Evolutionary conservation across 2,329 filamentous ascomycete species (phyloP), one percentile per base, ranked within the genome.

Genomic region (Volutella citrinella): DNA sequence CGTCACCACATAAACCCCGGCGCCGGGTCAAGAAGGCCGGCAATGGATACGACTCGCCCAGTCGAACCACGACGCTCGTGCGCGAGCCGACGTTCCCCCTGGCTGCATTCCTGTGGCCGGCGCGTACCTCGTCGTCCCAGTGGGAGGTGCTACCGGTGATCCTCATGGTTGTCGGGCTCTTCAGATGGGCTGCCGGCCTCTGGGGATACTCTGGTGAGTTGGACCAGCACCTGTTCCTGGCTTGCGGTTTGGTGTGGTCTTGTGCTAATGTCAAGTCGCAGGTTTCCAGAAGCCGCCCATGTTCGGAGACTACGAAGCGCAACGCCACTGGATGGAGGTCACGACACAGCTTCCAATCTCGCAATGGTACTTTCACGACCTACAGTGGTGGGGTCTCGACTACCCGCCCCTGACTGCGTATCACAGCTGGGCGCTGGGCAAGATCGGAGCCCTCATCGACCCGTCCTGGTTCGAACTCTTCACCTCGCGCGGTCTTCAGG

Each of bases 281-380:
- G 86, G 91, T 36, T 86, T 83, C 54, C 70, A 83, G 39, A 79
- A 78, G 40, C 90, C 90, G 21, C 93, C 93, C 6, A 89, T 96
- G 80, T 86, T 90, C 56, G 93, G 93, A 47, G 93, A 98, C 63
- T 98, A 95, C 65, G 93, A 98, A 68, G 93, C 94, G 5, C 93
- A 98, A 62, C 73, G 93, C 51, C 93, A 98, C 63, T 98, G 93
- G 93, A 95, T 98, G 90, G 93, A 98, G 57, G 72, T 98, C 46
- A 96, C 93, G 3, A 86, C 80, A 8, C 80, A 95, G 40, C 71
- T 98, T 3, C 93, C 93, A 11, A 74, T 94, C 22, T 93, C 88
- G 10, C 85, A 93, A 61, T 98, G 94, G 93, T 98, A 98, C 63
- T 95, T 95, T 57, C 88, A 98, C 61, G 90, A 98, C 59, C 70